Conservation (phyloP, 768 basidiomycete species). For the Mycena capillaripes region DNA sequence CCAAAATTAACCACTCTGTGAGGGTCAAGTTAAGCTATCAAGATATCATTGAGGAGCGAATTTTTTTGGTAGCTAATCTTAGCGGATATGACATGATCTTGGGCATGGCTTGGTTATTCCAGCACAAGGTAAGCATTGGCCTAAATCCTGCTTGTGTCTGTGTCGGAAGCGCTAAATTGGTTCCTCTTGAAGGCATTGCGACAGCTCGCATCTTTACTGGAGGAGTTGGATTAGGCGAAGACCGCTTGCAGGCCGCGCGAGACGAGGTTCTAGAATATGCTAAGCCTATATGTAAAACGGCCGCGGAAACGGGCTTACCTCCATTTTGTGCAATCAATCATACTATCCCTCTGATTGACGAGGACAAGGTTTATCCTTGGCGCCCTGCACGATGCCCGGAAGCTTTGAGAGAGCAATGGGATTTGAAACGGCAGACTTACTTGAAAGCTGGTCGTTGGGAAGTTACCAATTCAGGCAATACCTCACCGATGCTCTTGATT, state of each 20-base stretch:
- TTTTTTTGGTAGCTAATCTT: not conserved
- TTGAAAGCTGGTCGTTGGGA: not conserved
- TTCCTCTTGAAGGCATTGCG: not conserved
- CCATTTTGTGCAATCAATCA: constrained; percentile 44
- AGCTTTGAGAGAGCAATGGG: constrained; percentile 12
- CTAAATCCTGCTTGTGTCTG: not conserved
- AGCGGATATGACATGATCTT: constrained; percentile 1
- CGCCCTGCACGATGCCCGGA: constrained; percentile 41
- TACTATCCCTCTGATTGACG: constrained; percentile 42
- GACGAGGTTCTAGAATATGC: constrained; percentile 19
- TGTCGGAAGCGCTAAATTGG: not conserved
- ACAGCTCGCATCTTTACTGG: not conserved
- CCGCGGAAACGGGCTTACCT: constrained; percentile 39
- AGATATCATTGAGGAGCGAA: not conserved
- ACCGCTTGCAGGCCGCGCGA: not conserved
- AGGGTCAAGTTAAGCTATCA: not conserved
- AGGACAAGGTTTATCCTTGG: constrained; percentile 39
- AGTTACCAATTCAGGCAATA: not conserved
- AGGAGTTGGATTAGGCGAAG: not conserved
- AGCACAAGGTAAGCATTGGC: not conserved
- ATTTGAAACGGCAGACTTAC: not conserved
- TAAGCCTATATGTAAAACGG: too few relatives aligned
- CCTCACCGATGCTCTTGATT: not conserved
- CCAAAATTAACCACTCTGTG: not conserved
- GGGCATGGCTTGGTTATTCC: not conserved